phyloP scores from a whole-genome alignment of 2,329 filamentous ascomycete genomes.

The Colletotrichum graminicola region DNA sequence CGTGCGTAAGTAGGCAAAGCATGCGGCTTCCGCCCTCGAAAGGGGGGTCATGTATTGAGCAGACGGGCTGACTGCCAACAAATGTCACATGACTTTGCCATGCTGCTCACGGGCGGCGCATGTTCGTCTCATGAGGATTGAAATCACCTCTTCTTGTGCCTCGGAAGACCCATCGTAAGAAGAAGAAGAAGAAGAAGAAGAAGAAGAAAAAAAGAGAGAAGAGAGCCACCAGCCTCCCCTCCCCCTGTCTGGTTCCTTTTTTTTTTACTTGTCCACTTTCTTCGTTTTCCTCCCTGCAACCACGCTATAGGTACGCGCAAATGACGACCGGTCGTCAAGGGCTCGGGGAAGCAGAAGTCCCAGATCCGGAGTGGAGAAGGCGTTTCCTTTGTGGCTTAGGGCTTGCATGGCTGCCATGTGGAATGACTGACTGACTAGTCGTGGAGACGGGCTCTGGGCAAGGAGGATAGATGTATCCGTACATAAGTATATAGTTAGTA shows the following conservation, averaged over 20 bases:
- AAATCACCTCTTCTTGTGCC: constrained; percentile 11
- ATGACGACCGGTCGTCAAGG: constrained; percentile 32
- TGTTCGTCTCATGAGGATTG: constrained; percentile 5
- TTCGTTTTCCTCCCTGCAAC: not conserved
- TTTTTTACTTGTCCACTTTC: not conserved
- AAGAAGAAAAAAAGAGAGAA: constrained; percentile 2
- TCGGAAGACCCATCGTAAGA: constrained; percentile 19
- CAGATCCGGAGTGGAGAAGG: constrained; percentile 40
- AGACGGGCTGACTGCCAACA: constrained; percentile 3
- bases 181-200: not conserved
- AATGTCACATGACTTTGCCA: not conserved
- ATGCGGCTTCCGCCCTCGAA: constrained; percentile 15
- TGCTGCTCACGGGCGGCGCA: not conserved
- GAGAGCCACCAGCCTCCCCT: not conserved
- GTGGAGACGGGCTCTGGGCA: constrained; percentile 19
- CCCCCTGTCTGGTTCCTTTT: not conserved
- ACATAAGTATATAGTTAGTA: no score
- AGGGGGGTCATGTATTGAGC: not conserved
- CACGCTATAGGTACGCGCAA: constrained; percentile 22
- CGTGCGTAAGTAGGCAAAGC: constrained; percentile 27
- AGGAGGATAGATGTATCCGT: no score
- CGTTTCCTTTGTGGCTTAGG: constrained; percentile 26
- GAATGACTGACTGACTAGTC: constrained; percentile 26
- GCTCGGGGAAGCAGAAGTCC: constrained; percentile 36
- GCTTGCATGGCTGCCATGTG: constrained; percentile 43